Evolutionary conservation across 2,329 filamentous ascomycete species (phyloP), one percentile per base, ranked within the genome.

Genomic region (Arthrinium phaeospermum): DNA sequence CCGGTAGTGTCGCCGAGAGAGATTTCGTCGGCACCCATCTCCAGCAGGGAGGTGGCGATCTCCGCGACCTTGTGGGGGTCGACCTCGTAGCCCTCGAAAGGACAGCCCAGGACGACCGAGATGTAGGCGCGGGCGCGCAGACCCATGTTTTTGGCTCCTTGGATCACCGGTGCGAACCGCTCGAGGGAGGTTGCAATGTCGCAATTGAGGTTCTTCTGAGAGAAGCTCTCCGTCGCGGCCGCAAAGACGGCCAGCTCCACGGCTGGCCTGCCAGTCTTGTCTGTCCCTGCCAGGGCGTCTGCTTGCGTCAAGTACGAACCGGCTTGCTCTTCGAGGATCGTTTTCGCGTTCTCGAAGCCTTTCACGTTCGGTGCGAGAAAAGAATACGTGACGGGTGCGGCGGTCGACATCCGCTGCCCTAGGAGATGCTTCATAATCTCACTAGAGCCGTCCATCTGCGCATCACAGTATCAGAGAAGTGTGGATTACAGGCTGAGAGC

Each of bases 11-110:
- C 95, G 8, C 94, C 95, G 0, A 98, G 89, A 1, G 93, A 93
- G 76, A 98, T 95, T 85, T 98, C 94, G 79, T 97, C 94, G 27
- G 94, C 95, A 24, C 95, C 95, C 86, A 96, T 93, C 79, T 95
- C 93, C 1, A 98, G 86, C 68, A 98, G 83, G 78, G 86, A 91
- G 73, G 86, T 88, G 0, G 93, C 92, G 64, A 93, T 89, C 75
- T 92, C 88, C 0, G 90, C 91, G 0, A 93, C 91, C 74, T 84
- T 86, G 78, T 88, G 86, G 45, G 91, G 90, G 76, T 91, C 85
- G 3, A 92, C 90, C 70, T 91, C 88, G 79, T 87, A 86, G 3
- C 91, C 91, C 76, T 92, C 90, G 74, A 92, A 96, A 0, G 94
- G 94, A 75, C 94, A 97, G 1, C 93, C 93, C 7, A 97, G 86